Conservation (phyloP, 2,329 filamentous ascomycete species). For the Aspergillus sp. region DNA sequence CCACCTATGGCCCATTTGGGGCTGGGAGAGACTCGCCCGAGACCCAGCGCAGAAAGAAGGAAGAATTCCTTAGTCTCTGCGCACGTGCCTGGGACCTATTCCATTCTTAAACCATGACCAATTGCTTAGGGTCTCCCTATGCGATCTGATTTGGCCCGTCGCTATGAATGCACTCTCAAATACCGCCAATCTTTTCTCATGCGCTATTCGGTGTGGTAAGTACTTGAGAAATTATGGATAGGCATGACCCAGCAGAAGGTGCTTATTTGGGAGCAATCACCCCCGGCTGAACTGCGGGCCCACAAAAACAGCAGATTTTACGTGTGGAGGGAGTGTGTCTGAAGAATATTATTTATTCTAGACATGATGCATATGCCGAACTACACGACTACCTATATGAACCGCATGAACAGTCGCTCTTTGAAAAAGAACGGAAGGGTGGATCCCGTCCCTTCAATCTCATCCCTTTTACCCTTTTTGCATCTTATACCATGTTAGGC, state of each 20-base stretch:
- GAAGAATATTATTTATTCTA: slow-evolving; percentile 9
- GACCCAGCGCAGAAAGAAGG: slow-evolving; percentile 80
- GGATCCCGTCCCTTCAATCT: slow-evolving; percentile 4
- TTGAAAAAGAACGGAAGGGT: slow-evolving; percentile 6
- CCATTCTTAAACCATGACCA: slow-evolving; percentile 67
- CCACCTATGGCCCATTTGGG: slow-evolving; percentile 70
- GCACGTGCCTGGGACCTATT: slow-evolving; percentile 94
- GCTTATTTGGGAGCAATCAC: neutral
- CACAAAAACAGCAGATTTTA: neutral
- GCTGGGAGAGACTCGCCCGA: slow-evolving; percentile 82
- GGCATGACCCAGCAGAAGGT: neutral
- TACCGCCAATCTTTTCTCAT: neutral
- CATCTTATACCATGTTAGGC: slow-evolving; percentile 4
- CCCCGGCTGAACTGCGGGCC: neutral
- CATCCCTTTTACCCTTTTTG: neutral
- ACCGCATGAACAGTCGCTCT: slow-evolving; percentile 20
- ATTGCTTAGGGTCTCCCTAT: neutral
- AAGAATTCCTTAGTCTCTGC: slow-evolving; percentile 86
- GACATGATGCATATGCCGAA: slow-evolving; percentile 26
- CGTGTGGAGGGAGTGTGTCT: neutral
- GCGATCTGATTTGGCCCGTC: neutral
- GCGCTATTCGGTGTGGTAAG: neutral
- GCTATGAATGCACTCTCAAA: neutral
- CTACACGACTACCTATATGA: slow-evolving; percentile 24
- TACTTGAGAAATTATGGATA: neutral